Percentiles rank a stretch among this genome's conserved stretches.
Conservation (phyloP, 2,329 filamentous ascomycete species). For the Cadophora sp. region DNA sequence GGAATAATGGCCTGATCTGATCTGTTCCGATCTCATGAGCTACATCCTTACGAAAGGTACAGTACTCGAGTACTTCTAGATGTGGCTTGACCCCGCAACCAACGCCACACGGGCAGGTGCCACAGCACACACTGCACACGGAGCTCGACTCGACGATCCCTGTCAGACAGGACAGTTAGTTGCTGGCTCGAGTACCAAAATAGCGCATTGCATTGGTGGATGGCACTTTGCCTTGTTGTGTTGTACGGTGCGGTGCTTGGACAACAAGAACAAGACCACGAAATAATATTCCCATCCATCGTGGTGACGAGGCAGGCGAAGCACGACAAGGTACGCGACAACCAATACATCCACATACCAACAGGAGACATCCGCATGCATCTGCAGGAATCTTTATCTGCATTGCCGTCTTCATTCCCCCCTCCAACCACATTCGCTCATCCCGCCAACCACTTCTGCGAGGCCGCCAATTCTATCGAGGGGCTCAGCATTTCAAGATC, state of each 20-base stretch:
- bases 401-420: not conserved
- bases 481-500: constrained; percentile 15
- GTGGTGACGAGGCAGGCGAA: not conserved
- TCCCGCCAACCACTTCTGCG: not conserved
- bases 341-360: not conserved
- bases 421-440: not conserved
- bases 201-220: not conserved
- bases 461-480: constrained; percentile 6
- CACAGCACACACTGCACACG: not conserved
- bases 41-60: too few species aligned
- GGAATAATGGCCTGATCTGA: constrained; percentile 29
- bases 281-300: not conserved
- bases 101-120: not conserved
- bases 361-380: not conserved
- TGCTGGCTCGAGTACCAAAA: constrained; percentile 9
- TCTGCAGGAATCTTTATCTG: not conserved
- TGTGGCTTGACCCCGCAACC: not conserved
- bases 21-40: constrained; percentile 24
- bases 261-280: not conserved
- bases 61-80: too few species aligned
- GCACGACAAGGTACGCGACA: not conserved
- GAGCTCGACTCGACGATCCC: constrained; percentile 11
- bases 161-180: constrained; percentile 16
- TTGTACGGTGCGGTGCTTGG: not conserved
- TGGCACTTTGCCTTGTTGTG: not conserved